phyloP scores from a whole-genome alignment of 2,329 filamentous ascomycete species.

The Penicillium sp. region DNA sequence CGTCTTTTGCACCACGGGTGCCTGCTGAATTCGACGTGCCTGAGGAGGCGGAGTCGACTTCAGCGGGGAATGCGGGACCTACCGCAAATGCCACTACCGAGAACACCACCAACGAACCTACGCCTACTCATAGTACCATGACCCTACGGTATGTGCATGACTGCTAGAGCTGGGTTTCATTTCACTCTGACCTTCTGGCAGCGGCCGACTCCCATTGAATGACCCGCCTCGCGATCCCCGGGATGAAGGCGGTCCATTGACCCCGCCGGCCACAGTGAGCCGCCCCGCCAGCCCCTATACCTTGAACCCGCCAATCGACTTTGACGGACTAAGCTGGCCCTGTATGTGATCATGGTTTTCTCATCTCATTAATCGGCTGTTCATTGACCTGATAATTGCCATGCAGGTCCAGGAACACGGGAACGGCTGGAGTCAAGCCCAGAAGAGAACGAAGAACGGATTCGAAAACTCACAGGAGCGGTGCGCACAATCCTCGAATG shows the following conservation, averaged over 20 bases:
- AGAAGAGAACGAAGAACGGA: slow-evolving; percentile 52
- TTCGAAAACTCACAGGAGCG: slow-evolving; percentile 57
- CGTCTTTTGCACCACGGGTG: slow-evolving; percentile 47
- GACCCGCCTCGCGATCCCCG: slow-evolving; percentile 50
- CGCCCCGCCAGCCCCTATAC: slow-evolving; percentile 48
- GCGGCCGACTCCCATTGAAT: slow-evolving; percentile 33
- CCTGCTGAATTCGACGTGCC: slow-evolving; percentile 28
- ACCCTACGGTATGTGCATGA: slow-evolving; percentile 23
- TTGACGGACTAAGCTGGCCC: slow-evolving; percentile 49
- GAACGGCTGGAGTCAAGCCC: slow-evolving; percentile 52
- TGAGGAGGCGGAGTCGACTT: slow-evolving; percentile 8
- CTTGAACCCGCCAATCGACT: slow-evolving; percentile 46
- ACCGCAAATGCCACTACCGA: slow-evolving; percentile 14
- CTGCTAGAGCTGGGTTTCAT: neutral
- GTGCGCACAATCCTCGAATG: slow-evolving; percentile 60
- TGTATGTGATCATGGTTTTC: slow-evolving; percentile 36
- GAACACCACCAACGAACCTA: slow-evolving; percentile 11
- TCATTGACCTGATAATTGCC: neutral
- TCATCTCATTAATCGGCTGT: neutral
- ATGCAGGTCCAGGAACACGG: slow-evolving; percentile 43
- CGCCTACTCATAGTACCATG: slow-evolving; percentile 13
- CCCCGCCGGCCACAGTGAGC: slow-evolving; percentile 48
- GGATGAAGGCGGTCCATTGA: slow-evolving; percentile 48
- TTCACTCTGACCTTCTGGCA: slow-evolving; percentile 7
- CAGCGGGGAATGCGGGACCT: neutral